These are phyloP conservation scores for Saturnispora dispora DNA, from an alignment of 805 yeast species.

Conservation along the genomic window DNA sequence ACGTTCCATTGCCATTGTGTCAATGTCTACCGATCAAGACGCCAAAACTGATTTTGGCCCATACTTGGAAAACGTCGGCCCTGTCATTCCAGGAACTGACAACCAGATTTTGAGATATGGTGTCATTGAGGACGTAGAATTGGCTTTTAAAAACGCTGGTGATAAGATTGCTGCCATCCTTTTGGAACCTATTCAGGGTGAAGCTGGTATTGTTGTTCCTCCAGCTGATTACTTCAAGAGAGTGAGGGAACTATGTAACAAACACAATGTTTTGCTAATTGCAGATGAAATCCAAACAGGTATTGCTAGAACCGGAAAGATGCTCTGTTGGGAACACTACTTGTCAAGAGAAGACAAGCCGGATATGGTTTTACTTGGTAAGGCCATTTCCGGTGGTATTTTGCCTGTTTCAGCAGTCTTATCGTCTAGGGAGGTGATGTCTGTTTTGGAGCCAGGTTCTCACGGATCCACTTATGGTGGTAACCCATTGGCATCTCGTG, in stretches of 20 bases:
- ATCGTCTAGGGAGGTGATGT: conserved; percentile 85
- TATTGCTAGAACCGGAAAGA: conserved; percentile 92
- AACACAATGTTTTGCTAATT: conserved; percentile 80
- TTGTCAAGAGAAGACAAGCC: conserved; percentile 65
- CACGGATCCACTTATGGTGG: conserved; percentile 99
- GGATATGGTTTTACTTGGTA: conserved; percentile 82
- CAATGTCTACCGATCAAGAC: conserved; percentile 88
- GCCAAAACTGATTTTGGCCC: conserved; percentile 89
- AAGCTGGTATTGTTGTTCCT: conserved; percentile 96
- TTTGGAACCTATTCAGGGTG: conserved; percentile 96
- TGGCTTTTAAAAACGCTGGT: conserved; percentile 73
- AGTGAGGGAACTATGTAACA: conserved; percentile 66
- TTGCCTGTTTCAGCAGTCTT: conserved; percentile 87
- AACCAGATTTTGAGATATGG: conserved; percentile 65
- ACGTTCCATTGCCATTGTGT: conserved; percentile 87
- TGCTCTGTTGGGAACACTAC: conserved; percentile 78
- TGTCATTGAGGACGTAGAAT: conserved; percentile 74
- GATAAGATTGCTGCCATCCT: conserved; percentile 84
- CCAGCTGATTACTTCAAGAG: conserved; percentile 67
- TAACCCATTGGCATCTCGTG: conserved; percentile 88
- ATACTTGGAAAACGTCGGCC: conserved; percentile 74
- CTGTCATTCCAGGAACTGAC: conserved; percentile 68
- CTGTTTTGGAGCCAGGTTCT: conserved; percentile 84
- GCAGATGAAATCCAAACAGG: conserved; percentile 98
- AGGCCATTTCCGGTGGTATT: conserved; percentile 94